Percentiles rank a stretch among this genome's conserved stretches.
phyloP scores from a whole-genome alignment of 1,139 yeast genomes.

The Suhomyces chickasaworum region DNA sequence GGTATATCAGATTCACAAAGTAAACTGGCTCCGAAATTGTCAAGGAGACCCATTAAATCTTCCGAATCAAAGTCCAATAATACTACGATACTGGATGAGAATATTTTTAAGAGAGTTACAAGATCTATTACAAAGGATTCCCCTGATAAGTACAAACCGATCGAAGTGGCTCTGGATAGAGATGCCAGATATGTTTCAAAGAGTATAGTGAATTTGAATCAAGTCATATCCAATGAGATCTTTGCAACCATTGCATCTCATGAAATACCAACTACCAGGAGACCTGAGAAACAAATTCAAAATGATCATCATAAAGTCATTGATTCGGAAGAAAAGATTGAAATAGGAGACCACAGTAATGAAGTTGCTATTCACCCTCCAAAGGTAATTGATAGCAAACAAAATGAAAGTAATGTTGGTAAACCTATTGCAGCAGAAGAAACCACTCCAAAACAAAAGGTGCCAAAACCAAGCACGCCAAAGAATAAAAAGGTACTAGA shows the following conservation, averaged over 20 bases:
- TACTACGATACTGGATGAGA: neutral
- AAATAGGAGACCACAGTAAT: no score
- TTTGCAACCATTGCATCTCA: neutral
- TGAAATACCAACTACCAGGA: neutral
- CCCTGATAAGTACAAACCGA: neutral
- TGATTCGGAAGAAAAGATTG: neutral
- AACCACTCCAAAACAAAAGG: neutral
- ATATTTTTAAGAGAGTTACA: neutral
- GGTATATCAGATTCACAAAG: neutral
- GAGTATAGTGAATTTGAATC: neutral
- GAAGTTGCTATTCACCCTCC: no score
- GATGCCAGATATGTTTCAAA: neutral
- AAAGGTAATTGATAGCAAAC: no score
- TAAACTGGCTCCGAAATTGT: neutral
- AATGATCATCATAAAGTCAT: neutral
- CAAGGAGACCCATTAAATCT: neutral
- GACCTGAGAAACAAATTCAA: neutral
- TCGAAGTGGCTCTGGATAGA: neutral
- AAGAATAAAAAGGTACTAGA: neutral
- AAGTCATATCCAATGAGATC: neutral
- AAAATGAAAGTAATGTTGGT: no score
- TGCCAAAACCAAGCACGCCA: neutral
- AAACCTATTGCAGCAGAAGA: no score
- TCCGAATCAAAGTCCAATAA: neutral
- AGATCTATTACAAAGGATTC: neutral